These are phyloP conservation scores for Acrocalymma vagum DNA, from an alignment of 2,329 filamentous ascomycete genomes.

Conservation along the genomic window DNA sequence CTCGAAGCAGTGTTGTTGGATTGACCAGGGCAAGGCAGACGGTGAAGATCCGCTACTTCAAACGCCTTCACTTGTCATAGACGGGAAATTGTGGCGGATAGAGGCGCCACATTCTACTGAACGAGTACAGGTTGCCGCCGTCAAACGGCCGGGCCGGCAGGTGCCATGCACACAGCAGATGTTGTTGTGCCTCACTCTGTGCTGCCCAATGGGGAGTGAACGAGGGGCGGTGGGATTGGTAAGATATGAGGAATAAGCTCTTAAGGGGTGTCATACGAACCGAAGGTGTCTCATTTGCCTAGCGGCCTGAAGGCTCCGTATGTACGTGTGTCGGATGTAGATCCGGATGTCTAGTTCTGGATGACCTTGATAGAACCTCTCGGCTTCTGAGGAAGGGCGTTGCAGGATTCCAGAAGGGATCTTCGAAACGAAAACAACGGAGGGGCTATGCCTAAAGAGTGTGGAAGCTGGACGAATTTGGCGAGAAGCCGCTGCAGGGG, in stretches of 20 bases:
- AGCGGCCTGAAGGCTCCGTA: constrained; percentile 28
- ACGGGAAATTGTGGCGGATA: constrained; percentile 29
- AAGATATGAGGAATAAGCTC: too few relatives aligned
- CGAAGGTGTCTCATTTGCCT: constrained; percentile 24
- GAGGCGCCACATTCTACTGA: constrained; percentile 30
- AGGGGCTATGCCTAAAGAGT: constrained; percentile 25
- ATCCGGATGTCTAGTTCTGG: constrained; percentile 34
- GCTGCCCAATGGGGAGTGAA: constrained; percentile 26
- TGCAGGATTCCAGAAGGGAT: constrained; percentile 26
- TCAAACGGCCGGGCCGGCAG: constrained; percentile 27
- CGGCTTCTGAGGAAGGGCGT: constrained; percentile 21
- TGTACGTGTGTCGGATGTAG: constrained; percentile 35
- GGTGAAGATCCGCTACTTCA: constrained; percentile 5
- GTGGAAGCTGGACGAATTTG: constrained; percentile 20
- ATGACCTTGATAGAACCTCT: constrained; percentile 16
- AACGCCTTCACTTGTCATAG: constrained; percentile 7
- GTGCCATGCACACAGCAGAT: constrained; percentile 24
- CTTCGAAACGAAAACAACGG: constrained; percentile 8
- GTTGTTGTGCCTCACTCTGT: too few relatives aligned
- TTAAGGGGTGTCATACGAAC: constrained; percentile 19
- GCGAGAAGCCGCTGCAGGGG: constrained; percentile 28
- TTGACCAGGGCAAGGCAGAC: constrained; percentile 1
- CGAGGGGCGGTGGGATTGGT: constrained; percentile 24
- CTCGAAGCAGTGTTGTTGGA: constrained; percentile 7
- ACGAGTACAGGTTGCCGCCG: constrained; percentile 22